phyloP scores from a whole-genome alignment of 2,329 filamentous ascomycete species.

The Xylariales sp. region DNA sequence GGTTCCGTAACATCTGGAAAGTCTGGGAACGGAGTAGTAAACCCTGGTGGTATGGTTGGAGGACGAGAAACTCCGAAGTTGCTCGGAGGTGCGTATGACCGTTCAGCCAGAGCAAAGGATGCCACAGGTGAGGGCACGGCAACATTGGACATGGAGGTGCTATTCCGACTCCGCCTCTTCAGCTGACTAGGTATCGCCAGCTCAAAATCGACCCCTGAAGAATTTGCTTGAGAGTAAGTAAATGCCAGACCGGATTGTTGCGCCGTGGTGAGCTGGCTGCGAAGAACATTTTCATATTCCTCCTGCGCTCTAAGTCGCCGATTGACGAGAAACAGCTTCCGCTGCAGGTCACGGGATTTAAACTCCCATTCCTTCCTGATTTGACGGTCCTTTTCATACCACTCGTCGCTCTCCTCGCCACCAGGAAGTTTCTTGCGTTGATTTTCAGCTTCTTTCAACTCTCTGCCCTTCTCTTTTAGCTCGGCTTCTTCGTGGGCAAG shows the following conservation, averaged over 20 bases:
- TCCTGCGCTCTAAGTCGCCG: slow-evolving; percentile 33
- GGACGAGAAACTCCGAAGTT: slow-evolving; percentile 36
- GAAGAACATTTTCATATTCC: slow-evolving; percentile 40
- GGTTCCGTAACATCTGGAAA: slow-evolving; percentile 35
- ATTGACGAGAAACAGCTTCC: slow-evolving; percentile 41
- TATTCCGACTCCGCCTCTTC: slow-evolving; percentile 43
- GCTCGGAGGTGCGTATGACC: slow-evolving; percentile 45
- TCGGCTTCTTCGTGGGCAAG: slow-evolving; percentile 65
- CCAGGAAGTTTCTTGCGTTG: slow-evolving; percentile 60
- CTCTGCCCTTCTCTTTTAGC: slow-evolving; percentile 64
- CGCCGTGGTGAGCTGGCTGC: slow-evolving; percentile 39
- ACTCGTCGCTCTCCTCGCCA: slow-evolving; percentile 56
- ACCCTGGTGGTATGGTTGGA: slow-evolving; percentile 39
- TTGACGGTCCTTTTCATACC: slow-evolving; percentile 45
- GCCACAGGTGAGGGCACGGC: slow-evolving; percentile 36
- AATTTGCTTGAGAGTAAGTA: slow-evolving; percentile 39
- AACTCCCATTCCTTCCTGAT: slow-evolving; percentile 53
- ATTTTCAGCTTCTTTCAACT: slow-evolving; percentile 71
- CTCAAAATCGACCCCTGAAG: slow-evolving; percentile 45
- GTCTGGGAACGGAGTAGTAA: slow-evolving; percentile 51
- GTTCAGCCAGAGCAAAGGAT: slow-evolving; percentile 32
- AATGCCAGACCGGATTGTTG: slow-evolving; percentile 38
- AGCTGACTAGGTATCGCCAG: slow-evolving; percentile 33
- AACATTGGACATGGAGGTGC: slow-evolving; percentile 40
- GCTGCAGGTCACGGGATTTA: slow-evolving; percentile 49